A percentile compares a stretch with the other conserved stretches of the same genome.
Evolutionary conservation across 305 asterid species (phyloP).

Genomic region (Fraxinus angustifolia): DNA sequence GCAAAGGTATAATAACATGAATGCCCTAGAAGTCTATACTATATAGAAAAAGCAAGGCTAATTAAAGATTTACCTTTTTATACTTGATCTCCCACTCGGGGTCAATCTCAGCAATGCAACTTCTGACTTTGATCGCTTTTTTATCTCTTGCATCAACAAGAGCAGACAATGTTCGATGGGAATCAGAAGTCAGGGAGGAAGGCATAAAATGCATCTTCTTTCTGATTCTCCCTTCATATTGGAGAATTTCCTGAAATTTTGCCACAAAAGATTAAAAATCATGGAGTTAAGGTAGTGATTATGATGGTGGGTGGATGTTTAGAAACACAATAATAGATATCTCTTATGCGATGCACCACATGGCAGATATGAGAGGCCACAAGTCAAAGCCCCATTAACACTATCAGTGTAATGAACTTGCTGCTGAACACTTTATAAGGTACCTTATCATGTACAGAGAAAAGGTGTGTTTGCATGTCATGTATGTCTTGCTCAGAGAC

Average conservation of each 20-base stretch:
- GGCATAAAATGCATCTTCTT: constrained; percentile 62
- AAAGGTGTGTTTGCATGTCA: constrained; percentile 53
- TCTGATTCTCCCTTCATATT: constrained; percentile 55
- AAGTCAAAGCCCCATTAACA: not conserved
- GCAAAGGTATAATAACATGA: constrained; percentile 4
- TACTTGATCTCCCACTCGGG: constrained; percentile 58
- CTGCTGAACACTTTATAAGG: not conserved
- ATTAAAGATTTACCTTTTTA: constrained; percentile 33
- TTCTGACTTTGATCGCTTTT: constrained; percentile 47
- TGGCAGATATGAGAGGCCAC: not conserved
- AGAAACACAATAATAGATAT: not conserved
- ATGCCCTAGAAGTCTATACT: not conserved
- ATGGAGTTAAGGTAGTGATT: not conserved
- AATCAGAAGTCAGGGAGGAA: constrained; percentile 55
- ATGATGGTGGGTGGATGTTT: not conserved
- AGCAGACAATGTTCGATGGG: constrained; percentile 58
- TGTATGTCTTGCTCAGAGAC: constrained; percentile 46
- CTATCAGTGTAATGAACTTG: not conserved
- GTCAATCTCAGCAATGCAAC: constrained; percentile 51
- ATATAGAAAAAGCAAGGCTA: not conserved
- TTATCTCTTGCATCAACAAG: constrained; percentile 57
- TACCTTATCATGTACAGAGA: constrained; percentile 54
- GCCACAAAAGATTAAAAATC: not conserved
- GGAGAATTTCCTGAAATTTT: constrained; percentile 53
- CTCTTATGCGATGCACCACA: not conserved